Percentiles rank a stretch among this genome's conserved stretches.
phyloP scores from a whole-genome alignment of 2,329 filamentous ascomycete genomes.

The Epichloe aotearoae region DNA sequence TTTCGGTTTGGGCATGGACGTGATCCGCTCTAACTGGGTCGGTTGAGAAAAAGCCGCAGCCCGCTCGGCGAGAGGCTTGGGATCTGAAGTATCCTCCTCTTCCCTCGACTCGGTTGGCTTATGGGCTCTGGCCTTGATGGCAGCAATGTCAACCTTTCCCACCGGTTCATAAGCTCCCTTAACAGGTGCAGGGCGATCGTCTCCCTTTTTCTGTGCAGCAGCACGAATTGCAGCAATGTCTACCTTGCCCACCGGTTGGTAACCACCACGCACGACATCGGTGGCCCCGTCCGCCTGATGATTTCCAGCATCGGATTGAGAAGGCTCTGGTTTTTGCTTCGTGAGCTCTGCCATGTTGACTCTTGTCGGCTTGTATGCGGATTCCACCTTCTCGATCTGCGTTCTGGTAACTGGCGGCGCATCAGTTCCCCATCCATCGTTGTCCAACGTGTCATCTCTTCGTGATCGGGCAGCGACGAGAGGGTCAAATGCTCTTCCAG shows the following conservation, averaged over 20 bases:
- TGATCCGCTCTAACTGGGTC: conserved; percentile 61
- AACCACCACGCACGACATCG: conserved; percentile 71
- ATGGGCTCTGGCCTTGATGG: conserved; percentile 75
- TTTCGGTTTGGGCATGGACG: conserved; percentile 85
- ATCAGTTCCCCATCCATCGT: conserved; percentile 89
- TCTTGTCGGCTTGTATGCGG: conserved; percentile 90
- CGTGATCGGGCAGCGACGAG: conserved; percentile 51
- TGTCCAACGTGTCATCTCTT: conserved; percentile 49
- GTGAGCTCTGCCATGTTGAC: conserved; percentile 84
- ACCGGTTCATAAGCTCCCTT: conserved; percentile 92
- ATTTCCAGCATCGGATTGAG: conserved; percentile 40
- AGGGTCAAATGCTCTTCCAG: conserved; percentile 47
- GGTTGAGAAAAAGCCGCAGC: conserved; percentile 55
- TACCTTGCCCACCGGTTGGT: conserved; percentile 94
- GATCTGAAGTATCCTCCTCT: conserved; percentile 20
- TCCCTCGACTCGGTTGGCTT: conserved; percentile 36
- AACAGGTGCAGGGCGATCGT: conserved; percentile 71
- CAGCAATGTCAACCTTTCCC: conserved; percentile 93
- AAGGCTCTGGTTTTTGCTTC: conserved; percentile 55
- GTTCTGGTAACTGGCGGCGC: conserved; percentile 81
- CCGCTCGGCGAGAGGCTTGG: conserved; percentile 60
- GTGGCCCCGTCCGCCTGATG: conserved; percentile 29
- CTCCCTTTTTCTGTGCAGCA: conserved; percentile 53
- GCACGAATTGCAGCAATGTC: conserved; percentile 84
- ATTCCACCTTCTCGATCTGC: conserved; percentile 79